Evolutionary conservation across 1,139 yeast species (phyloP), one percentile per base, ranked within the genome.

Genomic region (Suhomyces anneliseae): DNA sequence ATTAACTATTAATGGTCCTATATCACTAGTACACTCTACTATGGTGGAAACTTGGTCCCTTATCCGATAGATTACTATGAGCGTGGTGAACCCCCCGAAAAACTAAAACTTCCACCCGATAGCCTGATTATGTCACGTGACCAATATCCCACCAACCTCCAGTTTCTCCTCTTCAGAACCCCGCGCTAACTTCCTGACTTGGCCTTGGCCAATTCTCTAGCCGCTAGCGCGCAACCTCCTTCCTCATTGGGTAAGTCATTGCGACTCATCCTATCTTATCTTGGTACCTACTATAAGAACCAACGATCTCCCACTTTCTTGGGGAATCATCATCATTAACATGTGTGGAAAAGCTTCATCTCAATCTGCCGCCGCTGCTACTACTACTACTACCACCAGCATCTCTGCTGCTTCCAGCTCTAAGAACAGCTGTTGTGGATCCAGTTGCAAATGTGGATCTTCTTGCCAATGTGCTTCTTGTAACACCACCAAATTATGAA

Each of bases 391-490:
- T 10, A 6, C 6, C n/a, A 14, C 38, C 27, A 36, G 10, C 5
- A 11, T 19, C 6, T 37, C 43, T 32, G 42, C 40, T 15, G 15
- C 45, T 2, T 36, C 45, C 27, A 31, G 43, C 38, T n/a, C 45
- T 36, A 44, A 39, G 39, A 33, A 34, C 31, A 46, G 57, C 34
- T 70, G 76, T 46, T 71, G 78, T 50, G 76, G 77, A 11, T 51
- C 69, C 35, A 58, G 67, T 42, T 74, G 79, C 58, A 72, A 72
- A 57, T 74, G 79, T 59, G 78, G 78, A 6, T 66, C 76, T 32
- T 54, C 62, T 4, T 74, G 79, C 51, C 57, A 65, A 33, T 73
- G 77, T 51, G 59, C 68, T 15, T 65, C 75, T 5, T 70, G 76
- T 54, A 70, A 71, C 61, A 72, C 75, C 46, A 70, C 76, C 45